phyloP scores from a whole-genome alignment of 768 basidiomycete species.

The Mycena leptocephala region DNA sequence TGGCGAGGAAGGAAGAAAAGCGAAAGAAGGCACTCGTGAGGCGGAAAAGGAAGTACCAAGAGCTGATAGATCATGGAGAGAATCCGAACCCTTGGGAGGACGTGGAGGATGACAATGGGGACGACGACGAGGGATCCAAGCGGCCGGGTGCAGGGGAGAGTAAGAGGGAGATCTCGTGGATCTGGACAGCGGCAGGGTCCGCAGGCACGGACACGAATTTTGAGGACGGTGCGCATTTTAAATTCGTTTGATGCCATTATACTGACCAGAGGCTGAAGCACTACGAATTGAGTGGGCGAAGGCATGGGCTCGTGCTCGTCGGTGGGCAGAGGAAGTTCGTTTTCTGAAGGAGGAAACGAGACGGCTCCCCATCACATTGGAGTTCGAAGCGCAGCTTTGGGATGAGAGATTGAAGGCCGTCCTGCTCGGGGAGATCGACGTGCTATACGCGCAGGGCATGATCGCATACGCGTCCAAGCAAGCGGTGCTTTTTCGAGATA shows the following conservation, averaged over 20 bases:
- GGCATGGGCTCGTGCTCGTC: not conserved
- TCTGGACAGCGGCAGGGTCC: not conserved
- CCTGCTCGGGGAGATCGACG: too few relatives aligned
- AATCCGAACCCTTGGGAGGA: not conserved
- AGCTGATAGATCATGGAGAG: not conserved
- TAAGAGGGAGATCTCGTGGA: not conserved
- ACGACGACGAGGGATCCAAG: not conserved
- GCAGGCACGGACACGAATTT: too few relatives aligned
- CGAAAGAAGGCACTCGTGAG: not conserved
- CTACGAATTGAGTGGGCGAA: not conserved
- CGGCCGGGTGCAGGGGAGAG: not conserved
- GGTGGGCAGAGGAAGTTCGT: not conserved
- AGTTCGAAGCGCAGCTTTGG: too few relatives aligned
- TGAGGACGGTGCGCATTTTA: not conserved
- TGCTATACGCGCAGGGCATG: too few relatives aligned
- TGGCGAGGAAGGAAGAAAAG: not conserved
- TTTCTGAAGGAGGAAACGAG: too few relatives aligned
- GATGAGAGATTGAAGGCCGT: too few relatives aligned
- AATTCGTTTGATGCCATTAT: too few relatives aligned
- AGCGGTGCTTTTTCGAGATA: too few relatives aligned
- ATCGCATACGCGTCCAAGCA: too few relatives aligned
- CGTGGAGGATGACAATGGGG: not conserved
- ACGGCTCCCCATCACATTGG: too few relatives aligned
- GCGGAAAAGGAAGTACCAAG: not conserved
- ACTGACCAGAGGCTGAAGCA: not conserved